Base-by-base conservation (phyloP, 2,329 filamentous ascomycete genomes). In the Ambrosiella xylebori region DNA sequence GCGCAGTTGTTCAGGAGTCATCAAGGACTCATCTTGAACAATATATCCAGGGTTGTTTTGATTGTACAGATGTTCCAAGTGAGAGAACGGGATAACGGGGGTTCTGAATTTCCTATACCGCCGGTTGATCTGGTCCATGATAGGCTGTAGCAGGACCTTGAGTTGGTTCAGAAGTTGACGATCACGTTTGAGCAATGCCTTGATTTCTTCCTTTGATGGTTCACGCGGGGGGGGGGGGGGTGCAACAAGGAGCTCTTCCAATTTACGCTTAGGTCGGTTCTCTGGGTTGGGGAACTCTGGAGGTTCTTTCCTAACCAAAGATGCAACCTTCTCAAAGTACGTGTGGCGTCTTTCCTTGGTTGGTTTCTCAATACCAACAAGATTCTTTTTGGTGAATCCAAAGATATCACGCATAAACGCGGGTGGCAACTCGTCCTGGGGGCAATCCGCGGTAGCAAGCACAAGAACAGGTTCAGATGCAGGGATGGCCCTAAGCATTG, bases 71-170 rank as follows among this genome's bases (percentile, higher is more conserved):
- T 97, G 95, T 17, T 82, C 76, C 60, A 94, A 88, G 62, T 83
- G 78, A 9, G 71, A 69, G 56, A 87, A 82, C 1, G 87, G 81
- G 61, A 98, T 84, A 47, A 88, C 80, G 1, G 88, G 84, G 58
- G 82, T 81, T 61, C 89, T 80, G 71, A 97, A 97, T 64, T 88
- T 88, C 67, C 85, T 87, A 71, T 95, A 95, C 67, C 86, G 89
- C 61, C 78, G 76, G 68, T 95, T 93, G 67, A 98, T 88, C 70
- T 96, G 88, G 64, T 98, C 91, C 89, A 98, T 96, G 64, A 97
- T 88, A 1, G 88, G 88, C 69, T 96, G 90, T 57, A 98, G 81
- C 57, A 85, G 76, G 44, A 95, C 82, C 73, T 97, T 98, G 63
- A 98, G 74, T 60, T 85, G 74, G 67, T 97, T 96, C 57, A 97